These are phyloP conservation scores for Rhododendron ferrugineum DNA, from an alignment of 148 eudicot species.

Conservation along the genomic window DNA sequence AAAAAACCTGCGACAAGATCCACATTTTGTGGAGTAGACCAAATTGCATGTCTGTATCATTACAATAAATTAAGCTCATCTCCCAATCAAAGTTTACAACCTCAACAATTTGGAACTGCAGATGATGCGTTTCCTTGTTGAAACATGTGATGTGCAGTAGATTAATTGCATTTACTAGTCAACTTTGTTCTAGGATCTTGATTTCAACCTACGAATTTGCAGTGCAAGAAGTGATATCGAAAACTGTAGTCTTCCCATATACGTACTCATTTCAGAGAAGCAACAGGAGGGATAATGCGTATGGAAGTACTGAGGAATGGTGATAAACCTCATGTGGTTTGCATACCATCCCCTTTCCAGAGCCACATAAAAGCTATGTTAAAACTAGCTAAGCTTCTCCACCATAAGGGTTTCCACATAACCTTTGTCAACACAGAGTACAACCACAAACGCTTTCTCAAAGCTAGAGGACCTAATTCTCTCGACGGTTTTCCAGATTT, in stretches of 20 bases:
- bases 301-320: neutral
- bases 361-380: slow-evolving; percentile 22
- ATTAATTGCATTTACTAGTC: no score
- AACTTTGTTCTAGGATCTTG: no score
- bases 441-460: slow-evolving; percentile 14
- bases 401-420: slow-evolving; percentile 12
- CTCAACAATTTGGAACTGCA: no score
- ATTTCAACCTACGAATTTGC: no score
- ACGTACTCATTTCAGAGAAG: neutral
- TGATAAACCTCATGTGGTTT: slow-evolving; percentile 18
- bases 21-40: no score
- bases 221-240: neutral
- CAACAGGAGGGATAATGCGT: neutral
- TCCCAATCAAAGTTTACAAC: no score
- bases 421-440: slow-evolving; percentile 17
- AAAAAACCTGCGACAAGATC: no score
- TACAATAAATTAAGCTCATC: no score
- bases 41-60: no score
- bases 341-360: slow-evolving; percentile 17
- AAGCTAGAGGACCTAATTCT: neutral
- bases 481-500: slow-evolving; percentile 9
- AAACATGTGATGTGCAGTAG: no score
- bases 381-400: slow-evolving; percentile 17
- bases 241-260: no score
- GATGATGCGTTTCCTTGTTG: no score